phyloP scores from a whole-genome alignment of 2,329 filamentous ascomycete species.

The Calonectria ilicicola region DNA sequence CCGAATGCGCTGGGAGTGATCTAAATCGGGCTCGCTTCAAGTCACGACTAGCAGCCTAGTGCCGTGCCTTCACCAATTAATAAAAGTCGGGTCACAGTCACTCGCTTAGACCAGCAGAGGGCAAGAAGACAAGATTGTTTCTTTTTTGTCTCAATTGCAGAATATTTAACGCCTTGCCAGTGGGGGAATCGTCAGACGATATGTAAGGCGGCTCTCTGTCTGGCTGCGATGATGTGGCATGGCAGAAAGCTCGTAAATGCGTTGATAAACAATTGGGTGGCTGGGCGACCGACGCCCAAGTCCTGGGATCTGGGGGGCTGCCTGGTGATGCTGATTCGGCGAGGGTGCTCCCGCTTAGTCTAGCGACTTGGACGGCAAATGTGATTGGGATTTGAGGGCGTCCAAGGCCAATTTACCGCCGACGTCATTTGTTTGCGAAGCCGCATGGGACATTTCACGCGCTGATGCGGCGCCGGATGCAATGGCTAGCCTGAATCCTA shows the following conservation, averaged over 20 bases:
- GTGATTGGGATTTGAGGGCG: not conserved
- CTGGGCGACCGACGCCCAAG: slow-evolving; percentile 35
- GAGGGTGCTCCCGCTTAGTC: not conserved
- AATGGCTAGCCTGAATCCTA: not conserved
- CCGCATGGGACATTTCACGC: not conserved
- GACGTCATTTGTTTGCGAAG: not conserved
- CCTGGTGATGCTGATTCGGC: not conserved
- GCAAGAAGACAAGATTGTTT: not conserved
- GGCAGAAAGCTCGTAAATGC: slow-evolving; percentile 25
- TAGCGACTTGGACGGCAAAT: not conserved
- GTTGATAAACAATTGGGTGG: slow-evolving; percentile 43
- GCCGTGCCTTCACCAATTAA: not conserved
- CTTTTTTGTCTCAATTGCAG: not conserved
- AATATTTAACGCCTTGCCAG: slow-evolving; percentile 10
- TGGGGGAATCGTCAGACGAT: slow-evolving; percentile 14
- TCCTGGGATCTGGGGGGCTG: not conserved
- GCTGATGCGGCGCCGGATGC: not conserved
- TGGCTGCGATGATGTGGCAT: slow-evolving; percentile 31
- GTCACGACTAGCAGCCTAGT: slow-evolving; percentile 1
- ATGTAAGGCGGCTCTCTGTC: not conserved
- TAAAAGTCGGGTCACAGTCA: slow-evolving; percentile 1
- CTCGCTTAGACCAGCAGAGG: not conserved
- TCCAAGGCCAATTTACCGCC: not conserved
- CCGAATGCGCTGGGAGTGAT: not conserved
- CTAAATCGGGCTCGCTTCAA: slow-evolving; percentile 12